Evolutionary conservation across 2,329 filamentous ascomycete genomes (phyloP).

Genomic region (Neopestalotiopsis clavispora): DNA sequence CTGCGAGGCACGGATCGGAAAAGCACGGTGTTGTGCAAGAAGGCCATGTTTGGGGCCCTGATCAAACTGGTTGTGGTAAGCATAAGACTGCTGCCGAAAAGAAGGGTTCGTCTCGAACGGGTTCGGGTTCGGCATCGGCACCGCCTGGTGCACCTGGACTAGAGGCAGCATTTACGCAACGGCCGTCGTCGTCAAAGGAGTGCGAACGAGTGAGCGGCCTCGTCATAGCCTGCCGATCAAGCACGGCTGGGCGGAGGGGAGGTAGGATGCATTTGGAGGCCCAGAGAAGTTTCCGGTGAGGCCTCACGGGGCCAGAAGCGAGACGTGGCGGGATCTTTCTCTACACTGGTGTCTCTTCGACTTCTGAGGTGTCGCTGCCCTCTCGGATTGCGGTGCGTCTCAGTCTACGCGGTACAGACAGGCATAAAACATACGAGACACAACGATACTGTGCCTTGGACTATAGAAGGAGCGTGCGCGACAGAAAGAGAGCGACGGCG

Average conservation of each 20-base stretch:
- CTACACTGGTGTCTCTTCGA: neutral
- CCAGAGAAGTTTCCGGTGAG: slow-evolving; percentile 2
- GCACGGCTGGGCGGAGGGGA: slow-evolving; percentile 42
- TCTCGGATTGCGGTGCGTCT: slow-evolving; percentile 4
- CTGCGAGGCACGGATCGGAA: slow-evolving; percentile 43
- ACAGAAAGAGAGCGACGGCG: neutral
- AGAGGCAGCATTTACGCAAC: slow-evolving; percentile 50
- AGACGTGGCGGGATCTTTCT: neutral
- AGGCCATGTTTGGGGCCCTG: slow-evolving; percentile 21
- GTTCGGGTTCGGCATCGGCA: slow-evolving; percentile 48
- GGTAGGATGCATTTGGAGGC: slow-evolving; percentile 44
- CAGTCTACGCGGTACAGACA: neutral
- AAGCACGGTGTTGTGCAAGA: slow-evolving; percentile 34
- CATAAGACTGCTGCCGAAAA: slow-evolving; percentile 17
- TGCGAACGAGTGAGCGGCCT: slow-evolving; percentile 26
- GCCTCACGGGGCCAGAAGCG: neutral
- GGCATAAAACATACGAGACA: neutral
- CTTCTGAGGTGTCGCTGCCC: slow-evolving; percentile 18
- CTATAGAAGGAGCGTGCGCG: neutral
- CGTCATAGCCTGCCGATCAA: slow-evolving; percentile 50
- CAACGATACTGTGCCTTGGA: too few species aligned
- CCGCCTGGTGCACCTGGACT: slow-evolving; percentile 57
- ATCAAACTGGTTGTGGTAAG: slow-evolving; percentile 20
- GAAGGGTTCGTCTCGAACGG: slow-evolving; percentile 38
- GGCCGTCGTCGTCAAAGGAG: slow-evolving; percentile 23